Evolutionary conservation across 2,329 filamentous ascomycete species (phyloP).

Genomic region (Cladorrhinum sp.): DNA sequence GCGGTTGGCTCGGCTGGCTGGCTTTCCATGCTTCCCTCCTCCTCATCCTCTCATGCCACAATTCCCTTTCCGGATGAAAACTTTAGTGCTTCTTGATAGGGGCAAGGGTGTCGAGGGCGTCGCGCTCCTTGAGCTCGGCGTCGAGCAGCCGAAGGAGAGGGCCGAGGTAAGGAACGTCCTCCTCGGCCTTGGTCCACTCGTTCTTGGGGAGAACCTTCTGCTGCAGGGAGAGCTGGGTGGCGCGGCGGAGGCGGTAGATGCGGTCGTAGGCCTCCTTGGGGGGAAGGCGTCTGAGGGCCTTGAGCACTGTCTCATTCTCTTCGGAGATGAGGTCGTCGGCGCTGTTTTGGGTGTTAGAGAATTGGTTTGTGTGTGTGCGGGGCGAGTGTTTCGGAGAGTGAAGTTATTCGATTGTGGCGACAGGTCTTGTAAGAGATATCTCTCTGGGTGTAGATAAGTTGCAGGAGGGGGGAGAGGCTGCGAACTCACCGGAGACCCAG

Average conservation of each 20-base stretch:
- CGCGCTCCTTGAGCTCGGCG: constrained; percentile 48
- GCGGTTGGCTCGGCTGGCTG: not conserved
- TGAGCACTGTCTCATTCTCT: constrained; percentile 81
- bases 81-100: constrained; percentile 48
- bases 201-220: constrained; percentile 63
- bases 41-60: not conserved
- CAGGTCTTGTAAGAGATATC: not conserved
- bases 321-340: constrained; percentile 93
- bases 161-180: constrained; percentile 54
- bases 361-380: not conserved
- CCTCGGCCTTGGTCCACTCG: constrained; percentile 57
- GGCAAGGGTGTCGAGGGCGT: constrained; percentile 49
- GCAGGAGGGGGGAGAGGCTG: not conserved
- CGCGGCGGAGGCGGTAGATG: constrained; percentile 93
- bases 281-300: constrained; percentile 84
- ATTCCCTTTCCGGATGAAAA: not conserved
- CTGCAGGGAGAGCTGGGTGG: constrained; percentile 70
- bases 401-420: not conserved
- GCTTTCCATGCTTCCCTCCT: not conserved
- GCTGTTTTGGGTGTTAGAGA: constrained; percentile 46
- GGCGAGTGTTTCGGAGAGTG: not conserved
- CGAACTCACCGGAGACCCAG: constrained; percentile 74
- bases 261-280: constrained; percentile 93
- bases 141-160: constrained; percentile 52
- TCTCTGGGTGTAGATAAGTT: not conserved